Base-by-base conservation (phyloP, 495 filamentous ascomycete genomes). In the Xylaria sp. region DNA sequence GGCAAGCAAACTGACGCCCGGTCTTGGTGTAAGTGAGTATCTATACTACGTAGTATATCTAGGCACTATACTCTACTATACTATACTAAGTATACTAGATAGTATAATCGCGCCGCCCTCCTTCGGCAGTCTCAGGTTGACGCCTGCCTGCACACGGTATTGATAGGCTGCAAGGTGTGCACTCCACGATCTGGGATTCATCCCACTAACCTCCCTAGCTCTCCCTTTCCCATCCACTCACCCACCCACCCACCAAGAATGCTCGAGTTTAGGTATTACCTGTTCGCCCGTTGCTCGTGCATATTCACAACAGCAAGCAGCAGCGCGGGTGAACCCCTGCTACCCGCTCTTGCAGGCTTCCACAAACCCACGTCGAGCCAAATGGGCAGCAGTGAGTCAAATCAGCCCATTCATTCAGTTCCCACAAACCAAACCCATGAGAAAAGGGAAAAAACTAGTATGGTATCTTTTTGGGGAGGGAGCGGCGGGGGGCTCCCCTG, bases 341-440 rank as follows among this genome's bases (percentile, higher is more conserved):
- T 78, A 78, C 77, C 77, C 77, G 77, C 77, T 77, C 73, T 78
- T 78, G 77, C 77, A 78, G 77, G 65, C 73, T 74, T 68, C 73
- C 73, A 73, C 68, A 73, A 58, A 31, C 61, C 52, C 58, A 26
- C 46, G 50, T 48, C 61, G 14, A 43, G 55, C 52, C n/a, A n/a
- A 68, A 48, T 37, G 17, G 6, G 48, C 40, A 15, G 48, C 40
- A 41, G 9, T 48, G 63, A 61, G 70, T 67, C 53, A 67, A 66
- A 67, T 44, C 68, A 70, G 48, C 61, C 68, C 58, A 70, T 70
- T 29, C 19, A 43, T 44, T n/a, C n/a, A n/a, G n/a, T n/a, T 44
- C 58, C 68, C 46, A 44, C 43, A n/a, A 44, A 61, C 21, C 68
- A 33, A 41, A 33, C n/a, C n/a, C n/a, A n/a, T n/a, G n/a, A n/a